phyloP scores from a whole-genome alignment of 2,329 filamentous ascomycete species.

The Alternaria triticina region DNA sequence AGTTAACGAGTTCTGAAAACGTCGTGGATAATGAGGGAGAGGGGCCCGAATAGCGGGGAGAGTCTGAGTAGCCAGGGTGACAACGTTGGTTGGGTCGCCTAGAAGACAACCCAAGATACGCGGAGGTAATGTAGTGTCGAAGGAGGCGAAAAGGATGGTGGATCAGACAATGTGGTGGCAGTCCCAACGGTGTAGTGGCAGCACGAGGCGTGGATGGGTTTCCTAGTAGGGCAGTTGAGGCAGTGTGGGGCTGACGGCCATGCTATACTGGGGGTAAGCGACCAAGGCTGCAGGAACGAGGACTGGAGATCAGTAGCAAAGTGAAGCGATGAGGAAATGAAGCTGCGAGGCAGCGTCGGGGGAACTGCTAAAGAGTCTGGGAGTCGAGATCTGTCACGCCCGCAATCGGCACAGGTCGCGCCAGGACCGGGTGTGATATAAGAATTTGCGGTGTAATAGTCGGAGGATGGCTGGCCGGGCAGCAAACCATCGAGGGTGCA shows the following conservation, averaged over 20 bases:
- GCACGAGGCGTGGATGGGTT: constrained; percentile 3
- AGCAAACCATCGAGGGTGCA: constrained; percentile 38
- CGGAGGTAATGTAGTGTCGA: background rate
- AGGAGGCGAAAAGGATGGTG: background rate
- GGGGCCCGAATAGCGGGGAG: constrained; percentile 43
- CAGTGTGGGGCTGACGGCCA: constrained; percentile 25
- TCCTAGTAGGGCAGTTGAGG: constrained; percentile 21
- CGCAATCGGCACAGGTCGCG: constrained; percentile 29
- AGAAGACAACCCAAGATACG: constrained; percentile 34
- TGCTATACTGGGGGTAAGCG: constrained; percentile 18
- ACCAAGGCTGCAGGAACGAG: constrained; percentile 15
- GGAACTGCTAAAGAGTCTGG: constrained; percentile 13
- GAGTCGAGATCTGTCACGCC: constrained; percentile 23
- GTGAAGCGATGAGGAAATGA: constrained; percentile 16
- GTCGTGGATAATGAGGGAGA: constrained; percentile 42
- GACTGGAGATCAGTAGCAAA: constrained; percentile 8
- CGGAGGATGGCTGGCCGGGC: constrained; percentile 32
- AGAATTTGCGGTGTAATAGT: constrained; percentile 42
- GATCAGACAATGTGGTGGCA: background rate
- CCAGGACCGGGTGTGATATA: constrained; percentile 41
- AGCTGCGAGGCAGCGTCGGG: constrained; percentile 13
- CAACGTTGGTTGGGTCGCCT: constrained; percentile 26
- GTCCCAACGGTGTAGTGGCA: background rate
- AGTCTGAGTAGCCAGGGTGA: constrained; percentile 49
- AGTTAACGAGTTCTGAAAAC: constrained; percentile 38